Evolutionary conservation across 2,329 filamentous ascomycete genomes (phyloP).

Genomic region (Nemania sp.): DNA sequence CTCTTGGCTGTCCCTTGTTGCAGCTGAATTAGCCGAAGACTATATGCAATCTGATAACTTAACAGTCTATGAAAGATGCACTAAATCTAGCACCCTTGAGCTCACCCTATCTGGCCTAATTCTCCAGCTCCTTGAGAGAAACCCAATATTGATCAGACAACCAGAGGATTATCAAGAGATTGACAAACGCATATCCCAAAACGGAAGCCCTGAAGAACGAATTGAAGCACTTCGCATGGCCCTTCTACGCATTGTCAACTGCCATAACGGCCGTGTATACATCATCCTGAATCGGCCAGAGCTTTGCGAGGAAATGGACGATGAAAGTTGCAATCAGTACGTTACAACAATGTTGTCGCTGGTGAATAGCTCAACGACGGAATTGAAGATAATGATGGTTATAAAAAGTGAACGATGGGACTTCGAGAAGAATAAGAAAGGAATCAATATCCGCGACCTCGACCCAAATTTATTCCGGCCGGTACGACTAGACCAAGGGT

Average conservation of each 20-base stretch:
- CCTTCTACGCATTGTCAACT: conserved; percentile 7
- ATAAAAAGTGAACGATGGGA: conserved; percentile 8
- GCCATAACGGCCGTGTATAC: not conserved
- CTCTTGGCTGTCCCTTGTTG: conserved; percentile 4
- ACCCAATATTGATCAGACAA: not conserved
- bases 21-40: conserved; percentile 2
- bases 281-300: conserved; percentile 12
- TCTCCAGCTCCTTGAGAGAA: conserved; percentile 3
- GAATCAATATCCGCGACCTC: not conserved
- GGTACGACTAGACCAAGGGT: conserved; percentile 8
- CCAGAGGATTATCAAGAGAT: conserved; percentile 2
- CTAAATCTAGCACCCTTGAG: conserved; percentile 5
- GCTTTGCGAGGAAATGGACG: not conserved
- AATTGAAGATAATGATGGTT: conserved; percentile 8
- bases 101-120: conserved; percentile 5
- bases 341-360: conserved; percentile 11
- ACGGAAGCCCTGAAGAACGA: not conserved
- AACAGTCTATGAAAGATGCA: conserved; percentile 4
- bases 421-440: conserved; percentile 2
- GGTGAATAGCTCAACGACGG: not conserved
- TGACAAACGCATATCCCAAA: not conserved
- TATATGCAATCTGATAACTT: not conserved
- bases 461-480: not conserved
- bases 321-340: conserved; percentile 9
- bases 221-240: conserved; percentile 4